A percentile compares a stretch with the other conserved stretches of the same genome.
Evolutionary conservation across 2,329 filamentous ascomycete species (phyloP).

Genomic region (Aspergillus transmontanensis): DNA sequence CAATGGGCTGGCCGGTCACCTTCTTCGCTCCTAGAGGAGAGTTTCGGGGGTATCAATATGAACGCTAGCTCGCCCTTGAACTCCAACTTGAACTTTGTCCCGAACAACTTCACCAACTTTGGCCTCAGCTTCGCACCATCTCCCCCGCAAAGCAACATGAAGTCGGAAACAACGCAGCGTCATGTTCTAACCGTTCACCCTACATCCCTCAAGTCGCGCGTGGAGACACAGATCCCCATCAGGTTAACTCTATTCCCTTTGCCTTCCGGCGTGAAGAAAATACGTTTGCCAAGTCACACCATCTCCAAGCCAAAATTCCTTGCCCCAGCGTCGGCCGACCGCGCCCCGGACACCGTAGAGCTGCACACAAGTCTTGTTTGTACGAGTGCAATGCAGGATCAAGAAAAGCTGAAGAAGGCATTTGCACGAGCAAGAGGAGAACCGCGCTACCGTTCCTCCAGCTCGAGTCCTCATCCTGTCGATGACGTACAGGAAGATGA

Average conservation of each 20-base stretch:
- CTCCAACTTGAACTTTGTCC: constrained; percentile 40
- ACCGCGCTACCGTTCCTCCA: constrained; percentile 38
- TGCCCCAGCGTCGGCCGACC: constrained; percentile 68
- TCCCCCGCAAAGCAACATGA: constrained; percentile 28
- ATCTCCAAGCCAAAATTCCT: constrained; percentile 94
- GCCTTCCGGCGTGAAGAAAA: constrained; percentile 72
- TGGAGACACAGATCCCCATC: constrained; percentile 95
- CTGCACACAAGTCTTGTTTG: constrained; percentile 82
- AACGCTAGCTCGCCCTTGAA: constrained; percentile 46
- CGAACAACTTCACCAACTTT: constrained; percentile 34
- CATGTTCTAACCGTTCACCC: constrained; percentile 63
- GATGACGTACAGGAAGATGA: constrained; percentile 65
- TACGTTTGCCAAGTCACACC: constrained; percentile 85
- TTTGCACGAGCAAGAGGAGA: constrained; percentile 59
- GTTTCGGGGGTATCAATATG: constrained; percentile 49
- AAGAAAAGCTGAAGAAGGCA: constrained; percentile 67
- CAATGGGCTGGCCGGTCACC: constrained; percentile 47
- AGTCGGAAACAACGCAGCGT: constrained; percentile 36
- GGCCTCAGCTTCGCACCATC: constrained; percentile 40
- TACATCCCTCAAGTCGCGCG: constrained; percentile 79
- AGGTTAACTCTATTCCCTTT: constrained; percentile 76
- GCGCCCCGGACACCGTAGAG: constrained; percentile 74
- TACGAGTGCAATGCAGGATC: constrained; percentile 84
- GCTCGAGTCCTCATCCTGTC: constrained; percentile 42
- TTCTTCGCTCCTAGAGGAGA: constrained; percentile 48